phyloP scores from a whole-genome alignment of 2,329 filamentous ascomycete species.

The Malbranchea zuffiana region DNA sequence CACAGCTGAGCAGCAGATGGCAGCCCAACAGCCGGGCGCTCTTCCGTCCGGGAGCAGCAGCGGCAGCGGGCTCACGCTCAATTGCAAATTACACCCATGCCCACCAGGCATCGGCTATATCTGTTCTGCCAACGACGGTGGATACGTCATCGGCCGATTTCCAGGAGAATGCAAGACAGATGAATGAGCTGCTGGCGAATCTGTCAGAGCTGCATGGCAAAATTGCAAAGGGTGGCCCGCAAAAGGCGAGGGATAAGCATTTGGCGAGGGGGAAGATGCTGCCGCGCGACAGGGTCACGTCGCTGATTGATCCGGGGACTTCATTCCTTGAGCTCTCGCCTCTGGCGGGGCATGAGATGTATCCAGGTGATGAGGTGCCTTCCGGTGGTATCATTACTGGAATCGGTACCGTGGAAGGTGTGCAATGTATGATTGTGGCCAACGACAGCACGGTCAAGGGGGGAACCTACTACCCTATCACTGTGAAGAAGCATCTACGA shows the following conservation, averaged over 20 bases:
- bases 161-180: conserved; percentile 66
- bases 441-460: conserved; percentile 98
- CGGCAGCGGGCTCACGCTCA: conserved; percentile 13
- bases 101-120: conserved; percentile 73
- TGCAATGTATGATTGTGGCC: conserved; percentile 83
- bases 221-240: conserved; percentile 64
- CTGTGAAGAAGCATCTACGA: conserved; percentile 91
- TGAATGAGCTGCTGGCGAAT: conserved; percentile 59
- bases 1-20: conserved; percentile 12
- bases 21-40: background rate
- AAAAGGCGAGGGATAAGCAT: conserved; percentile 80
- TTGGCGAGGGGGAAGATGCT: conserved; percentile 86
- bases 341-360: conserved; percentile 77
- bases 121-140: conserved; percentile 62
- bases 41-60: conserved; percentile 16
- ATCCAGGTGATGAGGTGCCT: conserved; percentile 76
- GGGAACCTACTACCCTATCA: conserved; percentile 93
- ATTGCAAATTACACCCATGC: conserved; percentile 69
- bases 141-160: conserved; percentile 70
- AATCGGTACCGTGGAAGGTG: conserved; percentile 78
- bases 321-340: conserved; percentile 88
- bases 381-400: conserved; percentile 88
- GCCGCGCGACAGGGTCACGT: conserved; percentile 75
- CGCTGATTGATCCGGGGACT: conserved; percentile 77
- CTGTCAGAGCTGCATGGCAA: conserved; percentile 60